Conservation (phyloP, 2,329 filamentous ascomycete genomes). For the Ascochyta koolunga region DNA sequence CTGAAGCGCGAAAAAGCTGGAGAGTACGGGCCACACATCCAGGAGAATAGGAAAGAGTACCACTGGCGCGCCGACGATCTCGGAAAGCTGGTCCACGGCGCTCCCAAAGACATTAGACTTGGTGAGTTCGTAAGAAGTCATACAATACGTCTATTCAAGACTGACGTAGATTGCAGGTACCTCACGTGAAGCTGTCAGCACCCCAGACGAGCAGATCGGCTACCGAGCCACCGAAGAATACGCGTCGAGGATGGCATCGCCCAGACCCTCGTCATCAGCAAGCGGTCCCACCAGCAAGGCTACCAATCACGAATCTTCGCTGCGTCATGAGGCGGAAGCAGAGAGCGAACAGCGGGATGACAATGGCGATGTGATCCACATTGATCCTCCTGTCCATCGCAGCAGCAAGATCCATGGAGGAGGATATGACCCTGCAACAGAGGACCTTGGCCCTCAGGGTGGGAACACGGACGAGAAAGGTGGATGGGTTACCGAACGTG, state of each 20-base stretch:
- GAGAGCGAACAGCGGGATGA: constrained; percentile 51
- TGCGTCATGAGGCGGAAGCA: constrained; percentile 56
- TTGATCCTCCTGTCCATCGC: constrained; percentile 68
- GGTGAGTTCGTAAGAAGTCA: constrained; percentile 51
- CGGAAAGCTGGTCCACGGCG: constrained; percentile 84
- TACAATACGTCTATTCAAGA: constrained; percentile 49
- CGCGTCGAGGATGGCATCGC: constrained; percentile 75
- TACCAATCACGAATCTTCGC: constrained; percentile 57
- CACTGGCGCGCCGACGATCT: constrained; percentile 88
- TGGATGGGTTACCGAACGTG: constrained; percentile 63
- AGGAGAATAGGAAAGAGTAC: constrained; percentile 71
- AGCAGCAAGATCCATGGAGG: constrained; percentile 53
- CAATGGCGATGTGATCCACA: constrained; percentile 72
- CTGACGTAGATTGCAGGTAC: constrained; percentile 63
- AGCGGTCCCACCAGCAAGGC: constrained; percentile 55
- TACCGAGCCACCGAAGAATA: constrained; percentile 89
- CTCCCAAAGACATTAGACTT: constrained; percentile 55
- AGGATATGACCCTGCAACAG: constrained; percentile 59
- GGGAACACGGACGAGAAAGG: constrained; percentile 55
- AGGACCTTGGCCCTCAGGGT: constrained; percentile 56
- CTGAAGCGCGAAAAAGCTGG: constrained; percentile 75
- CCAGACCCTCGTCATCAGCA: constrained; percentile 60
- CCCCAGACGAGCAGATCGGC: constrained; percentile 88
- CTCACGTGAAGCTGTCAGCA: constrained; percentile 67
- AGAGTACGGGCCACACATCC: constrained; percentile 64